Base-by-base conservation (phyloP, 441 rosid species). In the Melastoma candidum region DNA sequence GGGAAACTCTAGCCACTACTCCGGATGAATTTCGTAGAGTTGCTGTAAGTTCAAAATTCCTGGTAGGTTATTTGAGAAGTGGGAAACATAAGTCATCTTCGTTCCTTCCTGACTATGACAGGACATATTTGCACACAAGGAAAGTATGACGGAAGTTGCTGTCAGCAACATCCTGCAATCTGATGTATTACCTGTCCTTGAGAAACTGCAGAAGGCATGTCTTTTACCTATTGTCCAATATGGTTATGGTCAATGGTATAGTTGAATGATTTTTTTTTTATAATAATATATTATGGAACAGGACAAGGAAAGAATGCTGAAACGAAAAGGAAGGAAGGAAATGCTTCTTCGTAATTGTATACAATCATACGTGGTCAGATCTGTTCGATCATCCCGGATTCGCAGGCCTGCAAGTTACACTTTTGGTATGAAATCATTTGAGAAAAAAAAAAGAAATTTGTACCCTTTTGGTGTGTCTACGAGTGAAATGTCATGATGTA, bases 1-100 rank as follows among this genome's bases (percentile, higher is more conserved):
- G 95, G 97, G 82, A 84, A 80, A 90, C 83, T 49, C 65, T 87
- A 64, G 95, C 97, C 53, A 82, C 89, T 48, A 77, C 71, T 73
- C 82, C 83, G 1, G 68, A 77, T 49, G 95, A 83, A 73, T 87
- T 84, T 74, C 63, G 50, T 13, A 63, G 48, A 57, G 73, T 71
- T 54, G 78, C 73, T 60, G 96, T 87, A 78, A 73, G 80, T 47
- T 51, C 51, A 55, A 44, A 51, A 36, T 59, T 59, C 29, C 36
- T 59, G 9, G 26, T 63, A 14, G 4, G 44, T 46, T 43, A 60
- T 53, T 29, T 50, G 45, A 44, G 58, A 63, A 25, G 61, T 39
- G 49, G 57, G 44, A 44, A 51, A 43, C 36, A 12, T 7, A n/a
- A 51, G 44, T 2, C 9, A 26, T n/a, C 43, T 51, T 64, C 24